These are phyloP conservation scores for Penicillium sp. DNA, from an alignment of 2,329 filamentous ascomycete genomes.

Conservation along the genomic window DNA sequence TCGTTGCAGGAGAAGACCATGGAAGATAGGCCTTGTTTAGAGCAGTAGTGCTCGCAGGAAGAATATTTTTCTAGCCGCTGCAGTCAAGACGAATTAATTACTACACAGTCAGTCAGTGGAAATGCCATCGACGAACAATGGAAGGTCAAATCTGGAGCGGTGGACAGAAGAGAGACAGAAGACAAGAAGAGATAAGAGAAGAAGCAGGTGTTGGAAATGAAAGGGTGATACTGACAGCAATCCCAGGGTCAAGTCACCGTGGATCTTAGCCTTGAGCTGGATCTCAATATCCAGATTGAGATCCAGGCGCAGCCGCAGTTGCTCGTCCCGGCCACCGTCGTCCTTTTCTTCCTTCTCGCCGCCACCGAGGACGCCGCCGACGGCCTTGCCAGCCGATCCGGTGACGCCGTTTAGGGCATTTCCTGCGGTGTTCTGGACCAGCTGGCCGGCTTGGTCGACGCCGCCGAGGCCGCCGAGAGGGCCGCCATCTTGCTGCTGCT, in stretches of 20 bases:
- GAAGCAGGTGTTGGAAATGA: not conserved
- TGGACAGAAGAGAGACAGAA: too few relatives aligned
- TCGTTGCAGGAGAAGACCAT: slow-evolving; percentile 8
- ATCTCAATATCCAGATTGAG: slow-evolving; percentile 81
- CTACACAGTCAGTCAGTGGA: slow-evolving; percentile 19
- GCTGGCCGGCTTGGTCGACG: slow-evolving; percentile 57
- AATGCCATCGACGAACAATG: slow-evolving; percentile 1
- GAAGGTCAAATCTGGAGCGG: not conserved
- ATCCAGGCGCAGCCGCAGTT: slow-evolving; percentile 69
- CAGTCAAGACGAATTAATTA: slow-evolving; percentile 16
- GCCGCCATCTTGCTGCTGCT: slow-evolving; percentile 44
- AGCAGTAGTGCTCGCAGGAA: too few relatives aligned
- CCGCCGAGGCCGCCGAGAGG: slow-evolving; percentile 49
- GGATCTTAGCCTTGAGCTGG: slow-evolving; percentile 78
- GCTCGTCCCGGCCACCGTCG: slow-evolving; percentile 56
- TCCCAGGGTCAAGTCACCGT: slow-evolving; percentile 76
- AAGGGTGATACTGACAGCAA: slow-evolving; percentile 61
- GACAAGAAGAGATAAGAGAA: not conserved
- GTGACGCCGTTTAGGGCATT: slow-evolving; percentile 47
- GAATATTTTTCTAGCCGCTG: slow-evolving; percentile 17
- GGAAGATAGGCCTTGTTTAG: too few relatives aligned
- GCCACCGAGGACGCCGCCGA: slow-evolving; percentile 39
- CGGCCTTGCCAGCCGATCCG: slow-evolving; percentile 42
- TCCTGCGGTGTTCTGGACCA: slow-evolving; percentile 50
- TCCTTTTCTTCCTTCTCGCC: slow-evolving; percentile 42